Evolutionary conservation across 768 basidiomycete genomes (phyloP), one percentile per base, ranked within the genome.

Genomic region (Vararia minispora): DNA sequence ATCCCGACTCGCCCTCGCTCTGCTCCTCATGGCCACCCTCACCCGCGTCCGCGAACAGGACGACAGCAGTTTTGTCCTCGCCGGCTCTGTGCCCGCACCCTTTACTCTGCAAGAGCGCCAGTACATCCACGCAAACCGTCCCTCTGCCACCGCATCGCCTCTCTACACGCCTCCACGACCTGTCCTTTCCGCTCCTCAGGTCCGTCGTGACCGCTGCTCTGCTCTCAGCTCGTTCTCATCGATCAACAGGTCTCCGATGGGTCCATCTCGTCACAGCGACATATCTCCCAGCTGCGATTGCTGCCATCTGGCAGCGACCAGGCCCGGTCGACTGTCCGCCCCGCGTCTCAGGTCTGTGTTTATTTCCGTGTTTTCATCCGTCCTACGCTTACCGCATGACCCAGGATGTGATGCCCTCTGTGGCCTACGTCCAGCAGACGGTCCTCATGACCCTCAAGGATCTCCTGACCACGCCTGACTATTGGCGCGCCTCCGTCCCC

Each of bases 391-490:
- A 13, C 18, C 26, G 14, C 33, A 26, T 29, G 30, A 31, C 37
- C 14, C 17, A 65, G 44, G 75, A 81, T 46, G 60, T 85, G 25
- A 61, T 79, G 48, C 73, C 79, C 7, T 86, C 83, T n/a, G 77
- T 89, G 46, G 62, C 68, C 11, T 68, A 71, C 39, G 81, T 88
- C 23, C 78, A 85, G 49, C 70, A 67, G 42, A 82, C 81, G 13
- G 86, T 81, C 53, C 51, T 88, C 18, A 76, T 76, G 64, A 81
- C 80, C 2, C 62, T 89, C 33, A 74, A 76, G 48, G 77, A 74
- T 54, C 64, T 87, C 16, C 70, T 86, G 16, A 73, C 74, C 23
- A 63, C 60, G 10, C 63, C 69, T 12, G 58, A 58, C 2, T 50
- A 59, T 41, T 74, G 70, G 74, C 64, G 60, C 36, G 64, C 74